A percentile compares a stretch with the other conserved stretches of the same genome.
phyloP scores from a whole-genome alignment of 768 basidiomycete species.

The Tylopilus sp. region DNA sequence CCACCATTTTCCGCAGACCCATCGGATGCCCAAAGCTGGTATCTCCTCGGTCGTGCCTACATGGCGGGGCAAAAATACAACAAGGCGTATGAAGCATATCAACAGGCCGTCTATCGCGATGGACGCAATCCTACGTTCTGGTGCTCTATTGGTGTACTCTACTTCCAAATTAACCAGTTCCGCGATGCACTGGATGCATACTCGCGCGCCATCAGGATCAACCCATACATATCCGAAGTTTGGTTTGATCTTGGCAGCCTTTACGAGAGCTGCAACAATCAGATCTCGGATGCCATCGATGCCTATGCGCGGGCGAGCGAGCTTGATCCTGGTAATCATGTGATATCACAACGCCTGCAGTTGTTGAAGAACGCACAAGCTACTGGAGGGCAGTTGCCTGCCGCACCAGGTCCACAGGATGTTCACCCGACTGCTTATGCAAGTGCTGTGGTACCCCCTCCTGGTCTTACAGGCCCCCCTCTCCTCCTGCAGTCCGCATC shows the following conservation, averaged over 20 bases:
- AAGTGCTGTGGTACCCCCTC: slow-evolving; percentile 68
- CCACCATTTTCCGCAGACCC: slow-evolving; percentile 60
- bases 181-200: slow-evolving; percentile 98
- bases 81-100: slow-evolving; percentile 99
- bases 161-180: slow-evolving; percentile 99
- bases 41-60: slow-evolving; percentile 95
- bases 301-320: slow-evolving; percentile 95
- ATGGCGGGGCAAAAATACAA: slow-evolving; percentile 99
- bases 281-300: slow-evolving; percentile 97
- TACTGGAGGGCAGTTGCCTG: slow-evolving; percentile 71
- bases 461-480: slow-evolving; percentile 64
- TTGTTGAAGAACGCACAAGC: slow-evolving; percentile 77
- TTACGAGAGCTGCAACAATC: slow-evolving; percentile 98
- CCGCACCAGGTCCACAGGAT: slow-evolving; percentile 90
- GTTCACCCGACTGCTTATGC: slow-evolving; percentile 96
- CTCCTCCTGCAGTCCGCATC: slow-evolving; percentile 51
- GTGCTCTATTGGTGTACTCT: slow-evolving; percentile 98
- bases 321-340: slow-evolving; percentile 81
- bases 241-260: slow-evolving; percentile 91
- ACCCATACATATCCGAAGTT: slow-evolving; percentile 89
- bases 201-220: slow-evolving; percentile 97
- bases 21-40: slow-evolving; percentile 97
- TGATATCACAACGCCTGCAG: slow-evolving; percentile 78
- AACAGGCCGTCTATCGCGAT: slow-evolving; percentile 98
- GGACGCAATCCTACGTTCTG: slow-evolving; percentile 99